phyloP scores from a whole-genome alignment of 164 flowering plant genomes.

The Tetrastigma voinierianum region DNA sequence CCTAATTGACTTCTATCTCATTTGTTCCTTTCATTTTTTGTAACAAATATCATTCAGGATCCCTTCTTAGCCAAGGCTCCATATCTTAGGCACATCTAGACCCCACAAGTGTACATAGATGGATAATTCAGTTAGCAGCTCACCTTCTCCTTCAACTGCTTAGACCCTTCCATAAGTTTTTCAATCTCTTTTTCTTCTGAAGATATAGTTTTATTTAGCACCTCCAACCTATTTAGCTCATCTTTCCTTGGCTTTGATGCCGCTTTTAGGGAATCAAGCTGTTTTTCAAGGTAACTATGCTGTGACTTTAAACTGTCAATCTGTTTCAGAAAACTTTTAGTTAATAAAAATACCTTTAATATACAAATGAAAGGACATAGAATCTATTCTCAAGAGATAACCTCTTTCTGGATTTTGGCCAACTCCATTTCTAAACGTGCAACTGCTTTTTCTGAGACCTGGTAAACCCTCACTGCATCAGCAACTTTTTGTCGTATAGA shows the following conservation, averaged over 20 bases:
- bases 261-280: constrained; percentile 70
- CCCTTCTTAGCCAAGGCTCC: no score
- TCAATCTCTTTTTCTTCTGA: constrained; percentile 75
- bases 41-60: no score
- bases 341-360: not conserved
- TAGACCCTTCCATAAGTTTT: constrained; percentile 60
- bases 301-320: constrained; percentile 70
- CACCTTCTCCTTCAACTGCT: constrained; percentile 82
- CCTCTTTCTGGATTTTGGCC: constrained; percentile 86
- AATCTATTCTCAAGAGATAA: constrained; percentile 24
- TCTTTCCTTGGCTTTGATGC: constrained; percentile 72
- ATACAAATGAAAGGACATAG: not conserved
- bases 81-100: no score
- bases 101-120: no score
- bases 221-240: constrained; percentile 61
- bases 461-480: constrained; percentile 59
- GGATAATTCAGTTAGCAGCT: not conserved
- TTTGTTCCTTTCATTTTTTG: no score
- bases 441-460: constrained; percentile 57
- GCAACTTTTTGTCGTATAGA: constrained; percentile 49
- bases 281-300: constrained; percentile 66
- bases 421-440: constrained; percentile 70
- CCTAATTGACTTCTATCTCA: no score
- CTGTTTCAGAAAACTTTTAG: constrained; percentile 34
- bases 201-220: constrained; percentile 53